A percentile compares a stretch with the other conserved stretches of the same genome.
Conservation (phyloP, 257 asterid genomes). For the Anisodus tanguticus region DNA sequence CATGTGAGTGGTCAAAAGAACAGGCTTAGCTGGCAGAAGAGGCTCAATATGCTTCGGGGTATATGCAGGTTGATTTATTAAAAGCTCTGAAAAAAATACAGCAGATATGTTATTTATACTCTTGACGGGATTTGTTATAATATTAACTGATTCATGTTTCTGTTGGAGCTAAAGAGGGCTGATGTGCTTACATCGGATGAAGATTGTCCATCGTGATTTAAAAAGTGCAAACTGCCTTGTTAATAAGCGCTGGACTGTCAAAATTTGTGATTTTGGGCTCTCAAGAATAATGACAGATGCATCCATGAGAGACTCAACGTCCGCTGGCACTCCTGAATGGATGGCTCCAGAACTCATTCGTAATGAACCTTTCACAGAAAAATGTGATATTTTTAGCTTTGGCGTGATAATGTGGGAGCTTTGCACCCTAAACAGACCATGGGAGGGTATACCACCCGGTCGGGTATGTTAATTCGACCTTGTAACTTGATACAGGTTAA, state of each 20-base stretch:
- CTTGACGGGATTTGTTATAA: background rate
- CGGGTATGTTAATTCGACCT: conserved; percentile 56
- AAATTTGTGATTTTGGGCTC: conserved; percentile 97
- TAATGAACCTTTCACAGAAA: conserved; percentile 89
- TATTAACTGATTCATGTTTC: conserved; percentile 35
- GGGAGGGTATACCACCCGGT: conserved; percentile 88
- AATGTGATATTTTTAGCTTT: conserved; percentile 95
- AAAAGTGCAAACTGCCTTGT: conserved; percentile 93
- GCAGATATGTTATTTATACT: background rate
- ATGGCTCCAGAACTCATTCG: conserved; percentile 99
- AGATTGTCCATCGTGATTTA: conserved; percentile 86
- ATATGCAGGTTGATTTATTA: conserved; percentile 79
- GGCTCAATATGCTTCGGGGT: conserved; percentile 92
- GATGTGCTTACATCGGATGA: conserved; percentile 97
- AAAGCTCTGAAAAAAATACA: background rate
- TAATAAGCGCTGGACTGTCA: conserved; percentile 91
- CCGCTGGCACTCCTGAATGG: conserved; percentile 99
- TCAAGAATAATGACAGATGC: conserved; percentile 73
- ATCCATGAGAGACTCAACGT: conserved; percentile 67
- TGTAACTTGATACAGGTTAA: background rate
- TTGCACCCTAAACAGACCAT: conserved; percentile 79
- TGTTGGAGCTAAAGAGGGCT: conserved; percentile 63
- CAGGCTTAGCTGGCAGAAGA: conserved; percentile 84
- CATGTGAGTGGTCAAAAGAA: conserved; percentile 93
- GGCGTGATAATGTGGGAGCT: conserved; percentile 97